Conservation (phyloP, 176 grass and related monocot species). For the Musa schizocarpa region DNA sequence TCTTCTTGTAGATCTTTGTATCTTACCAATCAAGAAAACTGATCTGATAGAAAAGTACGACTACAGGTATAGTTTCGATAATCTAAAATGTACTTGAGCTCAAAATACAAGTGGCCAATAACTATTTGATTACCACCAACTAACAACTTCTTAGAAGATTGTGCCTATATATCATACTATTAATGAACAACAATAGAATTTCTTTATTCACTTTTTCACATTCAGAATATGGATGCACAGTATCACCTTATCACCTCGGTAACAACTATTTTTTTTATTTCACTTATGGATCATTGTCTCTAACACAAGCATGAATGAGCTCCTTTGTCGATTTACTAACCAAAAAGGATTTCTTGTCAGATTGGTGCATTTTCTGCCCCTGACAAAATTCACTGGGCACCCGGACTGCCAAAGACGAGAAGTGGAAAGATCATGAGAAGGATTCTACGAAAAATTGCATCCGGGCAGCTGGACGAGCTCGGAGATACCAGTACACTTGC, state of each 20-base stretch:
- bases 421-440: slow-evolving; percentile 99
- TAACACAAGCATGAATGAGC: background rate
- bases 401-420: slow-evolving; percentile 88
- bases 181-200: background rate
- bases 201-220: background rate
- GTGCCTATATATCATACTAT: background rate
- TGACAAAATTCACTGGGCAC: slow-evolving; percentile 98
- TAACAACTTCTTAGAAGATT: background rate
- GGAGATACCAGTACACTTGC: slow-evolving; percentile 97
- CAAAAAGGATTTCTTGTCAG: slow-evolving; percentile 27
- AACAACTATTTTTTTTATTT: no score
- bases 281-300: background rate
- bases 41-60: background rate
- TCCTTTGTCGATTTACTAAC: background rate
- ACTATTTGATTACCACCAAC: no score
- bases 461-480: slow-evolving; percentile 78
- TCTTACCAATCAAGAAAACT: background rate
- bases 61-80: no score
- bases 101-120: no score
- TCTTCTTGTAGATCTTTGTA: background rate
- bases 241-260: background rate
- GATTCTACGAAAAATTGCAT: slow-evolving; percentile 88
- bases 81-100: no score
- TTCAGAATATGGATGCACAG: background rate
- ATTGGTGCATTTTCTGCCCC: slow-evolving; percentile 97